Percentiles rank a stretch among this genome's conserved stretches.
These are phyloP conservation scores for Didymella lethalis DNA, from an alignment of 2,329 filamentous ascomycete species.

Conservation along the genomic window DNA sequence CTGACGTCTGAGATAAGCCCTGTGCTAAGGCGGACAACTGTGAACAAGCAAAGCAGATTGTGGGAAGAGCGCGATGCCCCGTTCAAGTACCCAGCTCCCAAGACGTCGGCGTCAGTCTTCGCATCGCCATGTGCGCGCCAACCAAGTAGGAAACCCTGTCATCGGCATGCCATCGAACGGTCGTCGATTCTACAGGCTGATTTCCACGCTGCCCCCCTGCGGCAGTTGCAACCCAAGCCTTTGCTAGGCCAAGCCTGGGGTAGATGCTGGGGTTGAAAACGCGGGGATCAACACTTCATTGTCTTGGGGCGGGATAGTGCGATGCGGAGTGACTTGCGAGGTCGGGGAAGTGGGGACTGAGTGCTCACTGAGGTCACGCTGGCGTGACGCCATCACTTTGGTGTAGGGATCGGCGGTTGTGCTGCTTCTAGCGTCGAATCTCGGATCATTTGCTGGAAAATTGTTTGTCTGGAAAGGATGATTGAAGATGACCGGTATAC, in stretches of 20 bases:
- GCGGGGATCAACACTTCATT: constrained; percentile 26
- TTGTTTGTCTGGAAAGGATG: background rate
- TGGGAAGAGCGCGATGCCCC: background rate
- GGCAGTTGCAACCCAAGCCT: constrained; percentile 30
- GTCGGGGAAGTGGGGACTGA: constrained; percentile 28
- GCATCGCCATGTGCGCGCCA: constrained; percentile 19
- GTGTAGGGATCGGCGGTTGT: background rate
- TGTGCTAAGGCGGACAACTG: background rate
- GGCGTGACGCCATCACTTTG: constrained; percentile 1
- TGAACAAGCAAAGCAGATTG: background rate
- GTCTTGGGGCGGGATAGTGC: constrained; percentile 20
- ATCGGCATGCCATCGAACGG: background rate
- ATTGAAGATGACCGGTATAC: background rate
- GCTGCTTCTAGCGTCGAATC: background rate
- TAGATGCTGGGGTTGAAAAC: constrained; percentile 31
- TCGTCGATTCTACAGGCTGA: constrained; percentile 19
- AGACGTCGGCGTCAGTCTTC: constrained; percentile 11
- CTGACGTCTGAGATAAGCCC: background rate
- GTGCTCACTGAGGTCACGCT: constrained; percentile 3
- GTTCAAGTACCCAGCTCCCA: constrained; percentile 25
- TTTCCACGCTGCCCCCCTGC: background rate
- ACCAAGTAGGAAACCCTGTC: constrained; percentile 17
- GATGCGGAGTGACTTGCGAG: constrained; percentile 1
- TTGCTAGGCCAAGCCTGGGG: constrained; percentile 26
- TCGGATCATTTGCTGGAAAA: background rate